Base-by-base conservation (phyloP, 2,329 filamentous ascomycete species). In the Exophiala viscosa region DNA sequence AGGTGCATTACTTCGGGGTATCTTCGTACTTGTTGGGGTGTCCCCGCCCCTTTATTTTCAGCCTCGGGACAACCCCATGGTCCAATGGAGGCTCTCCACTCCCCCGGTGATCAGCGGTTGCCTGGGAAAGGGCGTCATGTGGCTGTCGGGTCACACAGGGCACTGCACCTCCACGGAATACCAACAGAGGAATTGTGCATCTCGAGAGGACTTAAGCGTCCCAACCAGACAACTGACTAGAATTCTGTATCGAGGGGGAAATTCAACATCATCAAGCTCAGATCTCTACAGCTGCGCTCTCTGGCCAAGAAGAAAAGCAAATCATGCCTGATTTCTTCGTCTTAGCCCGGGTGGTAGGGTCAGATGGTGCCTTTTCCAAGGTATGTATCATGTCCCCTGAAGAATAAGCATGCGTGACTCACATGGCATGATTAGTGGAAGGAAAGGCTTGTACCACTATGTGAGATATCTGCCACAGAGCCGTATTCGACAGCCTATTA, bases 341-440 rank as follows among this genome's bases (percentile, higher is more conserved):
- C 20, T 5, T 54, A 3, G 45, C 51, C 2, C 15, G 51, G 1
- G 51, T 54, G 20, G 51, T 54, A 7, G 45, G 51, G 7, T 45
- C 45, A 2, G 45, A 49, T 20, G 45, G 51, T 2, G 45, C 51
- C 17, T 45, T 54, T 11, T 39, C 45, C 3, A 49, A 54, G 39
- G 51, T 49, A 45, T 33, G 39, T n/a, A 14, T 33, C 6, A 13
- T 28, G 28, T 20, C n/a, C 17, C 15, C 71, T 63, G n/a, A n/a
- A n/a, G n/a, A n/a, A 41, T 74, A 71, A 18, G 11, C 4, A 45
- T 8, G 28, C 3, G 11, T 20, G 7, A 13, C n/a, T n/a, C n/a
- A n/a, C n/a, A n/a, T n/a, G n/a, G 17, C 32, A 45, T 41, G 23
- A 32, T 41, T 14, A 52, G 50, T 52, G 50, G 50, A 47, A 47